These are phyloP conservation scores for Penicillium samsonianum DNA, from an alignment of 495 filamentous ascomycete species.

Conservation along the genomic window DNA sequence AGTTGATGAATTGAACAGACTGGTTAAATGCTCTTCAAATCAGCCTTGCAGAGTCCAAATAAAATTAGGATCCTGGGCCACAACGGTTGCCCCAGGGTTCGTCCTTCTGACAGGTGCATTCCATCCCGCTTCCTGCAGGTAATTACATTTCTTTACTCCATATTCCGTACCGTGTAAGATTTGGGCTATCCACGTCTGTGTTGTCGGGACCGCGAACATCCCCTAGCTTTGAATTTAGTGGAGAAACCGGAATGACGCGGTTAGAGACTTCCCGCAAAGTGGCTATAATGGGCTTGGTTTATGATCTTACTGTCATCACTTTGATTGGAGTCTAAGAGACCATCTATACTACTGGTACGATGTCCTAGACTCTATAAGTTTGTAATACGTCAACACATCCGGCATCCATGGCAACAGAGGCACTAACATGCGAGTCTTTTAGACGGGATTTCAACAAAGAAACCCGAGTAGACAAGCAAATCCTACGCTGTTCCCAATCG, in stretches of 20 bases:
- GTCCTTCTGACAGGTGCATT: conserved; percentile 28
- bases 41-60: conserved; percentile 2
- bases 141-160: conserved; percentile 11
- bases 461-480: neutral
- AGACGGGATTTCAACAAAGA: conserved; percentile 6
- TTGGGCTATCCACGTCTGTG: conserved; percentile 19
- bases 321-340: neutral
- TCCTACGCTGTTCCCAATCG: conserved; percentile 4
- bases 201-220: conserved; percentile 20
- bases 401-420: conserved; percentile 11
- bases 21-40: neutral
- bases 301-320: conserved; percentile 1
- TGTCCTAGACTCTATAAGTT: neutral
- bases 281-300: neutral
- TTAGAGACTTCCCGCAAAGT: conserved; percentile 1
- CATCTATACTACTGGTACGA: neutral
- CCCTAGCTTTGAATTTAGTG: conserved; percentile 8
- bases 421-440: conserved; percentile 5
- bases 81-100: conserved; percentile 37
- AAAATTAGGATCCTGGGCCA: conserved; percentile 24
- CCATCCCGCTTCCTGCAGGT: conserved; percentile 21
- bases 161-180: conserved; percentile 17
- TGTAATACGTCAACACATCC: neutral
- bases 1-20: neutral
- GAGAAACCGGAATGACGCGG: conserved; percentile 8